Evolutionary conservation across 2,329 filamentous ascomycete species (phyloP), one percentile per base, ranked within the genome.

Genomic region (Ramularia collo-cygni): DNA sequence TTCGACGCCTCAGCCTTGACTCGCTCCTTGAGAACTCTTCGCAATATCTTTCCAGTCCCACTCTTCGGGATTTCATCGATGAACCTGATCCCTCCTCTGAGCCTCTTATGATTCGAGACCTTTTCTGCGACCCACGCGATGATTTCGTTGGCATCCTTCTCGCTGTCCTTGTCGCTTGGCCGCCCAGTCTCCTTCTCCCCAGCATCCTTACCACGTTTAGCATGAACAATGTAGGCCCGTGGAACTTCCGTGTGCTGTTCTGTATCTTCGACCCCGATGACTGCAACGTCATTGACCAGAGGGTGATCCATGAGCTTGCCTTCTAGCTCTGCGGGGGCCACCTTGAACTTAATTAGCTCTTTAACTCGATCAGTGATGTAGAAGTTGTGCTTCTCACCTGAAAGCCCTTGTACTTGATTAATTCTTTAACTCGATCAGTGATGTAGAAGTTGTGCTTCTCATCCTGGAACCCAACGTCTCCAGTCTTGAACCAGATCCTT

Each of bases 311-410:
- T 59, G 6, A 71, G 56, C 8, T 66, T 57, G 12, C 67, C 68
- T 44, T 71, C 68, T 2, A 71, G 61, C 38, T 71, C 68, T 12
- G 67, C 67, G 8, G 68, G 68, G 2, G 68, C 63, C 0, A 71
- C 68, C 24, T 57, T 58, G 42, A 75, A 82, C 63, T 83, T 77
- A 58, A 80, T 79, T 41, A 79, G 55, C 59, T 79, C 76, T 67
- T 88, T 88, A 26, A 87, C 71, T 5, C 88, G 81, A 58, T 95
- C 89, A 1, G 89, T 94, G 59, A 95, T 90, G 67, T 81, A 95
- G 54, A 93, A 86, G 57, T 93, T 85, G 26, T 85, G 84, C 39
- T 84, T 72, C 33, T 74, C 67, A 57, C n/a, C 38, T 71, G 68
- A 51, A 71, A 71, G 21, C 50, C 53, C 24, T 57, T 58, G 42